These are phyloP conservation scores for Diaporthe batatas DNA, from an alignment of 2,329 filamentous ascomycete genomes.

Conservation along the genomic window DNA sequence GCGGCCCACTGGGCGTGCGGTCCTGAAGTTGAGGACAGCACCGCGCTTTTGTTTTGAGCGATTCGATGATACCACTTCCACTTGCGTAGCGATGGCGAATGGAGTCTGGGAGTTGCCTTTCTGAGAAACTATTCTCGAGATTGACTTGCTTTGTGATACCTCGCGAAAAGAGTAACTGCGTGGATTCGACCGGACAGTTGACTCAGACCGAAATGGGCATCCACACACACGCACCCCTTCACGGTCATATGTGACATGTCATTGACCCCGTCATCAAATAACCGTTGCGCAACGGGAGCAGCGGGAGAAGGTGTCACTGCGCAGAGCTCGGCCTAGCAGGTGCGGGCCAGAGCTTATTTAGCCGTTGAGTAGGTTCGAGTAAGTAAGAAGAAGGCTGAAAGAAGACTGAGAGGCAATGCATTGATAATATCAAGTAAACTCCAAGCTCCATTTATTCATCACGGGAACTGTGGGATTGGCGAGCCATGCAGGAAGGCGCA, in stretches of 20 bases:
- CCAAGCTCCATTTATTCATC: not conserved
- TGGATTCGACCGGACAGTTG: not conserved
- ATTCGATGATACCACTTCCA: constrained; percentile 18
- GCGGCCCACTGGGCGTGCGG: not conserved
- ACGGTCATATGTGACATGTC: constrained; percentile 3
- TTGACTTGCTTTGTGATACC: not conserved
- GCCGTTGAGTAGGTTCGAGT: not conserved
- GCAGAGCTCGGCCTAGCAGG: not conserved
- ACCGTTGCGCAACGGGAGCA: not conserved
- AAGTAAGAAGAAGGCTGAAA: not conserved
- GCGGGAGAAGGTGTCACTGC: not conserved
- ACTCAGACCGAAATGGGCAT: not conserved
- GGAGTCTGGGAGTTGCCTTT: not conserved
- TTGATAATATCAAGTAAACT: not conserved
- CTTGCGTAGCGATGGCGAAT: constrained; percentile 8
- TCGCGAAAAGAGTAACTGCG: not conserved
- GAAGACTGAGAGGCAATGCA: not conserved
- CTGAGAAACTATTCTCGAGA: not conserved
- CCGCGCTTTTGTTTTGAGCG: not conserved
- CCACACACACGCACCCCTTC: not conserved
- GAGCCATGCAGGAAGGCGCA: not conserved
- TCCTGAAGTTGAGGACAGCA: not conserved
- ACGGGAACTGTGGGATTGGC: not conserved
- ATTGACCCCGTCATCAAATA: not conserved
- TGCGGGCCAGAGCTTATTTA: constrained; percentile 10